These are phyloP conservation scores for Pseudodiploospora longispora DNA, from an alignment of 2,329 filamentous ascomycete genomes.

Conservation along the genomic window DNA sequence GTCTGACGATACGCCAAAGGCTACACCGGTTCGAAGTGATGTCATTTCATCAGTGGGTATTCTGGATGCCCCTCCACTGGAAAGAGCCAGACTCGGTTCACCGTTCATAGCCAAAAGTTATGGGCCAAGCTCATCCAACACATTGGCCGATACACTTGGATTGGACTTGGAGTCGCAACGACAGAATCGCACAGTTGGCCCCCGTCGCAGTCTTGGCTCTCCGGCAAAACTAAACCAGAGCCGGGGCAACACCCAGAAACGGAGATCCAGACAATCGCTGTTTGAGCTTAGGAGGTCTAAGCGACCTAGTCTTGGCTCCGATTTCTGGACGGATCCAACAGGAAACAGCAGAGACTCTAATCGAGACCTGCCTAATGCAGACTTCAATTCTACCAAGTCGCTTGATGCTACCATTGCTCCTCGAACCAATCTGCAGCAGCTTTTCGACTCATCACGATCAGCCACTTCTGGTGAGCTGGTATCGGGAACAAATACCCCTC, in stretches of 20 bases:
- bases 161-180: conserved; percentile 25
- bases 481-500: not conserved
- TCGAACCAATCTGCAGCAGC: conserved; percentile 32
- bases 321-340: conserved; percentile 44
- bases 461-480: not conserved
- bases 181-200: conserved; percentile 42
- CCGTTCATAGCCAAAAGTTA: conserved; percentile 53
- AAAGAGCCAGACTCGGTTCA: conserved; percentile 36
- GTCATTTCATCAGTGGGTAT: not conserved
- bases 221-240: conserved; percentile 43
- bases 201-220: conserved; percentile 43
- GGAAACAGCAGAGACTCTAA: conserved; percentile 15
- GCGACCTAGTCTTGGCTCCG: conserved; percentile 46
- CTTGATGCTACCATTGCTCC: conserved; percentile 33
- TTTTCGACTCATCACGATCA: conserved; percentile 26
- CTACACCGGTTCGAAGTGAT: not conserved
- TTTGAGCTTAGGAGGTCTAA: conserved; percentile 41
- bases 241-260: conserved; percentile 47
- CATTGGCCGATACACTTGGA: conserved; percentile 31
- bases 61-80: conserved; percentile 12
- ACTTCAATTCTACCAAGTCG: conserved; percentile 27
- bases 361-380: conserved; percentile 14
- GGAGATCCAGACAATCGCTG: conserved; percentile 38
- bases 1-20: conserved; percentile 13
- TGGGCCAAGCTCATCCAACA: conserved; percentile 50